Conservation (phyloP, 257 asterid species). For the Lavandula angustifolia region DNA sequence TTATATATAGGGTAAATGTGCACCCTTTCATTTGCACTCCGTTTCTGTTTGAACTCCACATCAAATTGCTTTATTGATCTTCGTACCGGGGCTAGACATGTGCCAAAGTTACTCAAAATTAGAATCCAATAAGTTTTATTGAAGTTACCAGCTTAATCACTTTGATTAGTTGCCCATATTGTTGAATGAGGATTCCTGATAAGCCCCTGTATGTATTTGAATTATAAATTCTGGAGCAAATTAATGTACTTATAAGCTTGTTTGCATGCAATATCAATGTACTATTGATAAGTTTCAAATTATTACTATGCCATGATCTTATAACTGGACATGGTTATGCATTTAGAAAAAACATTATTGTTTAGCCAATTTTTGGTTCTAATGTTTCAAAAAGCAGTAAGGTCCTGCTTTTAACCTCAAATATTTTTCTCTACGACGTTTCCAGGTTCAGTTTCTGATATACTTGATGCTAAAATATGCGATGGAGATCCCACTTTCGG, state of each 20-base stretch:
- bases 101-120: no score
- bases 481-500: constrained; percentile 96
- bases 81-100: background rate
- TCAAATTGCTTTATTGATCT: background rate
- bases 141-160: no score
- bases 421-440: constrained; percentile 22
- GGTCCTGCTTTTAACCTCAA: constrained; percentile 24
- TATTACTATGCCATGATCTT: background rate
- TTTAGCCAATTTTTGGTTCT: background rate
- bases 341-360: no score
- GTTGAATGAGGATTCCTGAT: background rate
- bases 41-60: constrained; percentile 9
- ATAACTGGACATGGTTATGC: background rate
- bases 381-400: constrained; percentile 6
- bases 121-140: background rate
- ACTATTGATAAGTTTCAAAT: no score
- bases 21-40: background rate
- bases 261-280: no score
- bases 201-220: background rate
- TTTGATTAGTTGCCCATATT: no score
- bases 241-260: no score
- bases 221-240: no score
- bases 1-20: background rate
- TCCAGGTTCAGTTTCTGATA: constrained; percentile 93
- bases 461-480: constrained; percentile 98